Conservation (phyloP, 805 yeast species). For the Starmerella vaccinii region DNA sequence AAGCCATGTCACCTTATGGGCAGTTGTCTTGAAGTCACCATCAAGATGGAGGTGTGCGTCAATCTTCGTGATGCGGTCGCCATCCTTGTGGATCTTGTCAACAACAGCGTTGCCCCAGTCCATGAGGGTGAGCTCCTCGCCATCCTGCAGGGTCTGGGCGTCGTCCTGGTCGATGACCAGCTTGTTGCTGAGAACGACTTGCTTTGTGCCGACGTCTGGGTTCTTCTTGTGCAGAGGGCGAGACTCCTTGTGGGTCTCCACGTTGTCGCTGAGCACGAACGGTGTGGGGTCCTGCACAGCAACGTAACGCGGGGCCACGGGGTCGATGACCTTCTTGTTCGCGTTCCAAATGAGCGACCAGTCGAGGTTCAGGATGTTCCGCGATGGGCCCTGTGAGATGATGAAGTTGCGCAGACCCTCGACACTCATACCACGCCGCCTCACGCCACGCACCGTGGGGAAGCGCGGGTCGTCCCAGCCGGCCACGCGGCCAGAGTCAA, state of each 20-base stretch:
- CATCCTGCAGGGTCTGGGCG: constrained; percentile 59
- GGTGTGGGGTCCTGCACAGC: constrained; percentile 64
- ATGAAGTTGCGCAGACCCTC: constrained; percentile 94
- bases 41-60: constrained; percentile 77
- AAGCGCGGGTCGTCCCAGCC: constrained; percentile 99
- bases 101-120: constrained; percentile 96
- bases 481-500: constrained; percentile 72
- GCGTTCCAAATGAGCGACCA: constrained; percentile 98
- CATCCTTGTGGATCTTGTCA: constrained; percentile 56
- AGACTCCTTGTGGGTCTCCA: constrained; percentile 55
- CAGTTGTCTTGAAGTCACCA: constrained; percentile 95
- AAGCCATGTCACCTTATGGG: constrained; percentile 90
- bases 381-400: constrained; percentile 94
- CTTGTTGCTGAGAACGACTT: constrained; percentile 54
- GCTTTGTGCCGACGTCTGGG: constrained; percentile 77
- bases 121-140: constrained; percentile 95
- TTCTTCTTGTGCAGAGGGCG: constrained; percentile 94
- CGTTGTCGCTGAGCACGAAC: constrained; percentile 55
- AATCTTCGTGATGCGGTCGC: constrained; percentile 47
- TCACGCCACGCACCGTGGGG: constrained; percentile 98
- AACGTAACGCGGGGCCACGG: constrained; percentile 90
- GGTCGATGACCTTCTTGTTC: constrained; percentile 94
- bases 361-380: constrained; percentile 90
- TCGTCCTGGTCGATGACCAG: constrained; percentile 80
- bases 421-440: constrained; percentile 99